Percentiles rank a stretch among this genome's conserved stretches.
phyloP scores from a whole-genome alignment of 306 rosid genomes.

The Cicer yamashitae region DNA sequence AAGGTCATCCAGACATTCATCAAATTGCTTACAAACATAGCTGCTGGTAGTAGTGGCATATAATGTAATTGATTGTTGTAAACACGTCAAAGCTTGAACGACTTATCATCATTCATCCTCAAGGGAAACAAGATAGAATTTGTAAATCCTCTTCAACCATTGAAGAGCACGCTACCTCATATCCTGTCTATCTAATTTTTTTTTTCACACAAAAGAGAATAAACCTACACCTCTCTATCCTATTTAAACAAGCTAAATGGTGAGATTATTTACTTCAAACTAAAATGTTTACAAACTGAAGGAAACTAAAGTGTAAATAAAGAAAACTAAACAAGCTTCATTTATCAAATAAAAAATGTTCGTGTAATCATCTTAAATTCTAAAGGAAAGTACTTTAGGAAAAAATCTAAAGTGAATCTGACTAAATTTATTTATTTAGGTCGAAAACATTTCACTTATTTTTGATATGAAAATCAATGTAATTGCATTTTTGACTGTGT shows the following conservation, averaged over 20 bases:
- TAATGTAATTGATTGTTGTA: too few species aligned
- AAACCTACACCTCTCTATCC: not conserved
- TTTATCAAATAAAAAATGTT: not conserved
- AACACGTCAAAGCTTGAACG: too few species aligned
- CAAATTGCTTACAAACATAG: not conserved
- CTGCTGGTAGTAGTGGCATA: not conserved
- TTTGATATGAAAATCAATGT: not conserved
- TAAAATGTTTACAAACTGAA: too few species aligned
- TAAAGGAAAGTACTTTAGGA: not conserved
- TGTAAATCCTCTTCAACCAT: not conserved
- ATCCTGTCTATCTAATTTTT: not conserved
- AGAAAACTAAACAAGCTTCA: too few species aligned
- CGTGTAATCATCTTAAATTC: constrained; percentile 13
- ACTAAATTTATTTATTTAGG: not conserved
- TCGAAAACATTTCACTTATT: not conserved
- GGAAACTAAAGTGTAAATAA: too few species aligned
- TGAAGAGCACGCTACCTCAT: too few species aligned
- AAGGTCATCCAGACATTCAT: constrained; percentile 7
- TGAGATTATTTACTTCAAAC: too few species aligned
- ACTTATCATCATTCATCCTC: not conserved
- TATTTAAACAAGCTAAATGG: not conserved
- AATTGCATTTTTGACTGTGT: constrained; percentile 2
- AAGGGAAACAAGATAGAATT: not conserved
- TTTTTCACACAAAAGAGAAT: not conserved
- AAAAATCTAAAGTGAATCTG: constrained; percentile 5